Conservation (phyloP, 2,329 filamentous ascomycete genomes). For the Diaporthe ampelina region DNA sequence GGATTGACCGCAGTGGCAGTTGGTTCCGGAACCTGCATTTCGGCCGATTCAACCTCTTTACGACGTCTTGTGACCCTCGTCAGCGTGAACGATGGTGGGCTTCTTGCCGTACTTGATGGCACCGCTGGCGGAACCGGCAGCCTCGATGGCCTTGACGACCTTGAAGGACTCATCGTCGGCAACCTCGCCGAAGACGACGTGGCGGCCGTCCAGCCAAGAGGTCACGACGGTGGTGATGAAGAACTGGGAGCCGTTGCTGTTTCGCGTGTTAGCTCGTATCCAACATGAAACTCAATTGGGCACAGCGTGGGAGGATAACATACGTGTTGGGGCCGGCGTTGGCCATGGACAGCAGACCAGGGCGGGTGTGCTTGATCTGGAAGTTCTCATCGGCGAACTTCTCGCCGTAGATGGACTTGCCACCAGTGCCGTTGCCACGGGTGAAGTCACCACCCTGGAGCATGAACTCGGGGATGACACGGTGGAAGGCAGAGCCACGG, state of each 20-base stretch:
- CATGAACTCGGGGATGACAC: constrained; percentile 94
- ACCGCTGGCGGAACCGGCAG: constrained; percentile 68
- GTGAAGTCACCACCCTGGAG: constrained; percentile 97
- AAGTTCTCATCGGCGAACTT: constrained; percentile 98
- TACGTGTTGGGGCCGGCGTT: constrained; percentile 96
- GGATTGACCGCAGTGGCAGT: neutral
- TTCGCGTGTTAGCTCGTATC: constrained; percentile 46
- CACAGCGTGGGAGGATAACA: constrained; percentile 46
- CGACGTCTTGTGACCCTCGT: constrained; percentile 59
- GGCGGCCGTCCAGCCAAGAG: constrained; percentile 85
- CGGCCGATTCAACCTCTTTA: neutral
- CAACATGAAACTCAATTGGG: no score
- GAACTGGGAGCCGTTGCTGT: constrained; percentile 97
- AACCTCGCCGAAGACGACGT: constrained; percentile 89
- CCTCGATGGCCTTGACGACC: constrained; percentile 74
- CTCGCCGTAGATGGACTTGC: constrained; percentile 95
- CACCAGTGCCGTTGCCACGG: constrained; percentile 89
- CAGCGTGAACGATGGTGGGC: constrained; percentile 70
- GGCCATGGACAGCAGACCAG: constrained; percentile 92
- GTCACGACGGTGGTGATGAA: constrained; percentile 96
- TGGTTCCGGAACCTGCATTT: constrained; percentile 8
- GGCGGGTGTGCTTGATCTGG: constrained; percentile 77
- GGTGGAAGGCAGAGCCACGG: constrained; percentile 88
- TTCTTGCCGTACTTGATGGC: constrained; percentile 68
- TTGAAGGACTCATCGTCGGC: constrained; percentile 62